A percentile compares a stretch with the other conserved stretches of the same genome.
phyloP scores from a whole-genome alignment of 768 basidiomycete species.

The Lactifluus piperatus region DNA sequence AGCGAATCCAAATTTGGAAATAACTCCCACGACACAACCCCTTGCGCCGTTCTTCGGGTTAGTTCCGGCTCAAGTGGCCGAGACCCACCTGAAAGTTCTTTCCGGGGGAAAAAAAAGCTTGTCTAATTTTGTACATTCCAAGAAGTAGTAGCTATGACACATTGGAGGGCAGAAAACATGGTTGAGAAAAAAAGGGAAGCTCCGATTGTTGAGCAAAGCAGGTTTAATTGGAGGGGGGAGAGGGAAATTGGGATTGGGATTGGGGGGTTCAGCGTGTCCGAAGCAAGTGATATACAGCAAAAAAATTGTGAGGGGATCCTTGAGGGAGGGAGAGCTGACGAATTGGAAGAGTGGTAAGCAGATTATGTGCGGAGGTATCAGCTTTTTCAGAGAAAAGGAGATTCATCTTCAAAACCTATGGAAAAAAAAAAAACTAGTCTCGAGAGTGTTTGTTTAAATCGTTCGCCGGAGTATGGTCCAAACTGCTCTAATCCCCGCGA shows the following conservation, averaged over 20 bases:
- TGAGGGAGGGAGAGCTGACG: not conserved
- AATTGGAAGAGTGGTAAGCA: not conserved
- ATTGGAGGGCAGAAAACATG: not conserved
- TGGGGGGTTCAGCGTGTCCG: not conserved
- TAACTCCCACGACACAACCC: not conserved
- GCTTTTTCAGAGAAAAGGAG: constrained; percentile 1
- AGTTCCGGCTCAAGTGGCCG: not conserved
- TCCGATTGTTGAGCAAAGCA: not conserved
- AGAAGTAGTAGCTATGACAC: constrained; percentile 3
- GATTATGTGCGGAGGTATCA: constrained; percentile 12
- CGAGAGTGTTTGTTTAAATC: not conserved
- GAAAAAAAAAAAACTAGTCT: not conserved
- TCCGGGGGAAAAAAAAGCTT: not conserved
- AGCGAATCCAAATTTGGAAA: not conserved
- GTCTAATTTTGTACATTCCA: constrained; percentile 9
- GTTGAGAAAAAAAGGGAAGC: not conserved
- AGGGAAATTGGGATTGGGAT: not conserved
- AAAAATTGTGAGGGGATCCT: constrained; percentile 13
- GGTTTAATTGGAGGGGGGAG: not conserved
- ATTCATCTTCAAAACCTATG: not conserved
- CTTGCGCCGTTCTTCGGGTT: not conserved
- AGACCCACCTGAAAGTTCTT: not conserved
- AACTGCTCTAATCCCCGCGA: constrained; percentile 1
- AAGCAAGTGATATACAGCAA: constrained; percentile 16
- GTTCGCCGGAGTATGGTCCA: not conserved